Base-by-base conservation (phyloP, 2,329 filamentous ascomycete genomes). In the Pyrenophora tritici-repentis region DNA sequence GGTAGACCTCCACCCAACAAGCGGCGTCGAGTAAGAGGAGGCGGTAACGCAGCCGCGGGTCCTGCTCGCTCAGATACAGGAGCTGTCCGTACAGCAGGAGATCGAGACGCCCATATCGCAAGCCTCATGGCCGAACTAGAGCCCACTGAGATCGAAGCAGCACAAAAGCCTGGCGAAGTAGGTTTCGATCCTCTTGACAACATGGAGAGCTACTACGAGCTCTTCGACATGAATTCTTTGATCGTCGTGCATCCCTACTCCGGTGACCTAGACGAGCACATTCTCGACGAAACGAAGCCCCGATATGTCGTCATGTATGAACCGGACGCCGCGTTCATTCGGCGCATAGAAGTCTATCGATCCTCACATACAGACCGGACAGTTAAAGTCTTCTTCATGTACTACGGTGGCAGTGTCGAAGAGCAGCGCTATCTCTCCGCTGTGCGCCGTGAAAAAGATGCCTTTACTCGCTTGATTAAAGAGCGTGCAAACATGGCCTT, bases 261-360 rank as follows among this genome's bases (percentile, higher is more conserved):
- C 53, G 92, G 92, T 9, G 94, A 97, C 70, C 88, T 93, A 78
- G 94, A 99, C 71, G 94, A 97, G 70, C 90, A 96, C 71, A 83
- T 97, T n/a, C 82, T 99, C 1, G 93, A 99, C 71, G 94, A 99
- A 74, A 82, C 94, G 50, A 91, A 90, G 67, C 94, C 94, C 29
- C 86, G 90, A 53, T 97, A 97, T 73, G 91, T 99, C 52, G 89
- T 99, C 76, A 97, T 99, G 94, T 99, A 97, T 73, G 94, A 97
- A 71, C 93, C 94, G 1, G 91, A 97, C 60, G 86, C 93, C 3
- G 87, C 93, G 3, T 99, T 99, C 72, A 96, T 97, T 66, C 86
- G 94, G 12, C 83, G 93, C 32, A 88, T 99, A 16, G 94, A 99
- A 71, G 92, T 97, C 2, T 99, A 97, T 75, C 86, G 94, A 33